A percentile compares a stretch with the other conserved stretches of the same genome.
phyloP scores from a whole-genome alignment of 805 yeast species.

The Ogataea thermomethanolica region DNA sequence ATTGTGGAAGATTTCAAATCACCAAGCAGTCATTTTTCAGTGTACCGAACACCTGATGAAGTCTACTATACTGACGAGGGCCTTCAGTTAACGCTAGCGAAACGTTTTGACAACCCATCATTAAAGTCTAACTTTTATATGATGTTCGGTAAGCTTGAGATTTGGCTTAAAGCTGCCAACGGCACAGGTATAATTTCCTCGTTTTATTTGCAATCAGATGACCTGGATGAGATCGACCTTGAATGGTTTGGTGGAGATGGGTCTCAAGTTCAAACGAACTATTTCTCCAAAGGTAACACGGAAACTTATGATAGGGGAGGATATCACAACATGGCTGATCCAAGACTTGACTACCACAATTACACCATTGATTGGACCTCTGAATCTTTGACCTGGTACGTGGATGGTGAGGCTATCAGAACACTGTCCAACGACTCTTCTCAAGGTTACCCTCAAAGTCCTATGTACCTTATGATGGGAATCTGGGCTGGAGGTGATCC shows the following conservation, averaged over 20 bases:
- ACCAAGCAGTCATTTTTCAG: slow-evolving; percentile 42
- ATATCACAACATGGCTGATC: slow-evolving; percentile 56
- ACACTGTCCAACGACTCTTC: slow-evolving; percentile 49
- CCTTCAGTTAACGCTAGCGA: slow-evolving; percentile 52
- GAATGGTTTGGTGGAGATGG: slow-evolving; percentile 86
- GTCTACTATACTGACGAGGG: slow-evolving; percentile 54
- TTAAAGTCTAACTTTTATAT: slow-evolving; percentile 74
- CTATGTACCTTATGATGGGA: slow-evolving; percentile 70
- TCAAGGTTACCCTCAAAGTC: slow-evolving; percentile 87
- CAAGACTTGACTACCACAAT: slow-evolving; percentile 61
- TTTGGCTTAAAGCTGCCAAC: slow-evolving; percentile 62
- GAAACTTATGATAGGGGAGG: slow-evolving; percentile 77
- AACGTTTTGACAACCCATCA: slow-evolving; percentile 75
- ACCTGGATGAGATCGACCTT: slow-evolving; percentile 82
- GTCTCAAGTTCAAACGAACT: slow-evolving; percentile 72
- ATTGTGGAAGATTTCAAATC: slow-evolving; percentile 49
- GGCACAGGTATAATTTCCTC: slow-evolving; percentile 82
- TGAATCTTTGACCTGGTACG: slow-evolving; percentile 60
- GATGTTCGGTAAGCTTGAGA: slow-evolving; percentile 86
- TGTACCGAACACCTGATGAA: slow-evolving; percentile 41
- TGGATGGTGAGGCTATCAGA: slow-evolving; percentile 71
- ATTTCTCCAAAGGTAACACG: slow-evolving; percentile 76
- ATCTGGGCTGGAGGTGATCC: slow-evolving; percentile 85
- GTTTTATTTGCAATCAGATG: slow-evolving; percentile 77
- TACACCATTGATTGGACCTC: slow-evolving; percentile 85